Evolutionary conservation across 495 filamentous ascomycete species (phyloP).

Genomic region (Penicillium fimorum): DNA sequence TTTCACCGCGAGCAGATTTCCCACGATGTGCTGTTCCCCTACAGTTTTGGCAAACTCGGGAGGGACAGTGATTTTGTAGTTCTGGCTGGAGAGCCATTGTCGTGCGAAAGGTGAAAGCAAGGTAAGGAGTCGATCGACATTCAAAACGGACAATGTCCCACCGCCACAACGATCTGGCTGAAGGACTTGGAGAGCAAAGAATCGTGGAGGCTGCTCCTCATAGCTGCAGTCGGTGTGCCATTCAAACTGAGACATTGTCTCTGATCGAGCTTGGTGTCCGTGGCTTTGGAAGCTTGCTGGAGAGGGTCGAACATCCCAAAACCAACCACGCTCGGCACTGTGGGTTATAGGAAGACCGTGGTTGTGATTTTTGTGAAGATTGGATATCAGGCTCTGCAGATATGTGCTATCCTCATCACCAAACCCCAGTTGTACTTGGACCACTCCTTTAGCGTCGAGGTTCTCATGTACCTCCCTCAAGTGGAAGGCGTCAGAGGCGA

Average conservation of each 20-base stretch:
- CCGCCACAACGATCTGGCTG: slow-evolving; percentile 37
- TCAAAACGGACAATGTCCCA: slow-evolving; percentile 36
- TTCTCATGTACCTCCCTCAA: background rate
- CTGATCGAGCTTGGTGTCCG: slow-evolving; percentile 32
- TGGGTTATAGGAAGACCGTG: slow-evolving; percentile 39
- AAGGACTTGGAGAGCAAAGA: slow-evolving; percentile 42
- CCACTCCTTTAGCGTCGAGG: slow-evolving; percentile 16
- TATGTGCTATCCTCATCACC: slow-evolving; percentile 27
- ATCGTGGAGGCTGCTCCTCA: slow-evolving; percentile 34
- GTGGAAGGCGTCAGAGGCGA: background rate
- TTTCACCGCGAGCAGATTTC: slow-evolving; percentile 18
- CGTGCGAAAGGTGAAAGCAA: slow-evolving; percentile 21
- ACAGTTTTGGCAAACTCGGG: slow-evolving; percentile 32
- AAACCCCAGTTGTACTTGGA: slow-evolving; percentile 30
- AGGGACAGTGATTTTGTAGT: slow-evolving; percentile 34
- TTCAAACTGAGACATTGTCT: slow-evolving; percentile 34
- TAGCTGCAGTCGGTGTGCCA: slow-evolving; percentile 49
- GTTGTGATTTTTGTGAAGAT: slow-evolving; percentile 25
- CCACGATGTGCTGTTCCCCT: slow-evolving; percentile 19
- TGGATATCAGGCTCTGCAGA: slow-evolving; percentile 27
- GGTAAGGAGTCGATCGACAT: slow-evolving; percentile 19
- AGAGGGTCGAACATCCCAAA: slow-evolving; percentile 37
- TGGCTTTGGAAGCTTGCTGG: slow-evolving; percentile 12
- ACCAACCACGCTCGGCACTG: slow-evolving; percentile 33
- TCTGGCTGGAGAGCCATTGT: slow-evolving; percentile 17